Evolutionary conservation across 1,284 basidiomycete genomes (phyloP), one percentile per base, ranked within the genome.

Genomic region (Microbotryum saponariae): DNA sequence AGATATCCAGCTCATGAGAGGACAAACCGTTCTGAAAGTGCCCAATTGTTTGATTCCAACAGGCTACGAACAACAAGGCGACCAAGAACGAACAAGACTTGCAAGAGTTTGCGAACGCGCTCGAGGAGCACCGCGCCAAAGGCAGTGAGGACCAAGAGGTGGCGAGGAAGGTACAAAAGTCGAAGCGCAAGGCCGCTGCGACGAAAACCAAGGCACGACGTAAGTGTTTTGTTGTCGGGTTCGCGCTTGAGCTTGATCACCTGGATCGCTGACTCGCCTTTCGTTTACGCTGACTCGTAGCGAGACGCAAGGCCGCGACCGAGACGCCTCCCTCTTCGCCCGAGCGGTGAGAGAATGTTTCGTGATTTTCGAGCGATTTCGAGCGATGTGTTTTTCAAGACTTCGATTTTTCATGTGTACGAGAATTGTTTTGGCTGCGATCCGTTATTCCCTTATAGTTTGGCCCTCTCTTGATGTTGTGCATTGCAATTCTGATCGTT

Each of bases 101-200:
- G 57, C 86, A 91, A 69, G 91, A 94, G 75, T 94, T 94, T 71
- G 90, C 92, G 48, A 31, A 51, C 50, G 54, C 73, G 89, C 80
- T 98, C 8, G 85, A 88, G 27, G 87, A 91, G 68, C 83, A 88
- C 72, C 85, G 83, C 64, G 80, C 82, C 4, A 89, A 94, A 77
- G 94, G 93, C 4, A 84, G 87, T 67, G 91, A 96, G 75, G 91
- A 96, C 65, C 84, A 91, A 67, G 91, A 85, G 29, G 81, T 97
- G 49, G 88, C 91, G 77, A 87, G 87, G 67, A 83, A 87, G 45
- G 89, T 89, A 9, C 80, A 86, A 70, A 84, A 84, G 65, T 48
- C 29, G 51, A 62, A 61, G 25, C 52, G 56, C 51, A 66, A 61
- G 53, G 57, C 56, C 8, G 46, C 58, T 6, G 55, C 53, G 18